Base-by-base conservation (phyloP, 805 yeast species). In the Hanseniaspora valbyensis region DNA sequence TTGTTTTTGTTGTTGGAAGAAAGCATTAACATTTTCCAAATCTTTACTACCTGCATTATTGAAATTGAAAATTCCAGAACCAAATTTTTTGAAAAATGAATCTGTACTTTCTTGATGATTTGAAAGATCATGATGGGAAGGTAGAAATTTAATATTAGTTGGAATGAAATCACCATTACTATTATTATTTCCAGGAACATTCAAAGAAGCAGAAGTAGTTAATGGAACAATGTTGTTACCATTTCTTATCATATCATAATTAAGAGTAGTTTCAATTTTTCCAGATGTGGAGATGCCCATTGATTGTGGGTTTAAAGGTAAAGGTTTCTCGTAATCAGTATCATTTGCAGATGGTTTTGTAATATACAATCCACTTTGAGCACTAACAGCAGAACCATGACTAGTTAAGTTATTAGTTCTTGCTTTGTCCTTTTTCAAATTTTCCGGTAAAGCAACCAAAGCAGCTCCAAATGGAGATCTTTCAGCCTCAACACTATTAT, bases 51-150 rank as follows among this genome's bases (percentile, higher is more conserved):
- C 18, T 24, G 43, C 43, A 30, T 45, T 45, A 18, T 45, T 45
- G 19, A 45, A 45, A 32, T 45, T 45, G 21, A 45, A 45, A 18
- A 45, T 45, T 3, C 50, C 50, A 8, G 50, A 45, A 2, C 52
- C 52, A 43, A 50, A 50, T 22, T 42, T 50, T 28, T 43, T 50
- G 42, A 42, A 50, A 19, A 50, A 50, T 1, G 52, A 50, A 36
- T 50, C 52, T n/a, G 52, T 50, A 19, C 52, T 50, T 24, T 50
- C 48, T 13, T 50, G 52, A 10, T 25, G n/a, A 22, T 49, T 41
- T 26, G 44, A 14, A 16, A 43, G n/a, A 30, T 50, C 52, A 14
- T 42, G 28, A 6, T 39, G 46, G 5, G 49, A 50, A 16, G 44
- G 36, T 24, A 43, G 29, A 36, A 33, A 33, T 13, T 43, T 43